Base-by-base conservation (phyloP, 257 asterid species). In the Scutellaria baicalensis region DNA sequence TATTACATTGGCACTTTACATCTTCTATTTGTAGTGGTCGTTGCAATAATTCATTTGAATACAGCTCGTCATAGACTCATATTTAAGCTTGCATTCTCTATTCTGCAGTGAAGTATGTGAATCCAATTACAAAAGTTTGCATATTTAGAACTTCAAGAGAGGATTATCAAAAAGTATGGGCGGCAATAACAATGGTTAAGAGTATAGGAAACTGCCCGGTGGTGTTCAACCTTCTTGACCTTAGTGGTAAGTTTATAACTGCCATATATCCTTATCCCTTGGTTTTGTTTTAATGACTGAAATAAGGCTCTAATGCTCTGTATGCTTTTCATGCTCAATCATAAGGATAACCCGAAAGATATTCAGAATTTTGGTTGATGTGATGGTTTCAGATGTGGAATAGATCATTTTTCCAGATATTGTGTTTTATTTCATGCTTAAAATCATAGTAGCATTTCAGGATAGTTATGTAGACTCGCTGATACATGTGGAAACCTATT, bases 121-220 rank as follows among this genome's bases (percentile, higher is more conserved):
- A 91, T 77, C 97, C 95, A 27, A 82, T 85, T 65, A 89, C 97
- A 39, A 91, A 91, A 77, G 47, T 88, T 21, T 89, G 93, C 85
- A 82, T 94, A 60, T 64, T 94, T 47, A 82, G 97, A 83, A 82
- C 91, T 33, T 89, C 95, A 44, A 86, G 97, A 58, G 86, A 80
- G 49, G 96, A 87, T 17, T 71, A 88, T 70, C 89, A 85, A 67
- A 86, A 76, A 65, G 83, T 91, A 9, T 89, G 97, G 97, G 92
- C 89, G 18, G 85, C 97, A 5, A 78, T 86, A 45, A 89, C 96
- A 16, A 81, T 91, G 93, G 87, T 89, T 68, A 84, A 79, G 80
- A 86, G 87, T 63, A 39, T 94, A 6, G 97, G 95, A 59, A 83
- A 77, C 64, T 89, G 91, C 60, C 91, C 95, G 4, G 97, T 84